Conservation (phyloP, 2,329 filamentous ascomycete genomes). For the Fusarium pseudograminearum region DNA sequence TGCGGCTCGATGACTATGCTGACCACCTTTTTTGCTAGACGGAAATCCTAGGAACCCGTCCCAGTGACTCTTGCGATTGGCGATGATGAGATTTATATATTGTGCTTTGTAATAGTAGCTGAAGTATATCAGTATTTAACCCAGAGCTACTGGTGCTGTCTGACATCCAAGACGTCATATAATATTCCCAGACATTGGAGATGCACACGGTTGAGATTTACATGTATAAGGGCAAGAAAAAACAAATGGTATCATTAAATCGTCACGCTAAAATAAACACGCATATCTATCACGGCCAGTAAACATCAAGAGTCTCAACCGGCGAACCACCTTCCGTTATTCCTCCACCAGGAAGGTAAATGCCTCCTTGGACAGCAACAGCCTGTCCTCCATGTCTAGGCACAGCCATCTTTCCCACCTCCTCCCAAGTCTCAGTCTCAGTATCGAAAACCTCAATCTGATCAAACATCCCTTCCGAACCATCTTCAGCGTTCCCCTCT, state of each 20-base stretch:
- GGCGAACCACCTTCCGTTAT: constrained; percentile 34
- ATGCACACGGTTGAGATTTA: background rate
- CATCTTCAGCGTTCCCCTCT: constrained; percentile 49
- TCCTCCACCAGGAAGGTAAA: constrained; percentile 55
- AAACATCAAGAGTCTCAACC: constrained; percentile 32
- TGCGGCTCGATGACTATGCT: background rate
- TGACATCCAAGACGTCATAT: background rate
- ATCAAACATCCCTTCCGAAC: constrained; percentile 44
- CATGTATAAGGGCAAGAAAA: background rate
- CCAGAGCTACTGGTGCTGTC: background rate
- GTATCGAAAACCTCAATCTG: constrained; percentile 51
- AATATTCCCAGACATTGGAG: background rate
- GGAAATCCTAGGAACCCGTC: background rate
- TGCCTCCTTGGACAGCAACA: constrained; percentile 41
- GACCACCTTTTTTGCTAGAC: background rate
- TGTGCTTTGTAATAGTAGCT: background rate
- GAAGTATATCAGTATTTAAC: background rate
- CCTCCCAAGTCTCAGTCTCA: constrained; percentile 45
- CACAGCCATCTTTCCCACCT: constrained; percentile 46
- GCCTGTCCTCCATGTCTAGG: constrained; percentile 53
- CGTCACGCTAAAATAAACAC: background rate
- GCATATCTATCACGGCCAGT: constrained; percentile 12
- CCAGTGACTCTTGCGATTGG: background rate
- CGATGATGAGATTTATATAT: background rate
- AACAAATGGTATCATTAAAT: constrained; percentile 5